A percentile compares a stretch with the other conserved stretches of the same genome.
Conservation (phyloP, 1,284 basidiomycete species). For the Ustilago crameri region DNA sequence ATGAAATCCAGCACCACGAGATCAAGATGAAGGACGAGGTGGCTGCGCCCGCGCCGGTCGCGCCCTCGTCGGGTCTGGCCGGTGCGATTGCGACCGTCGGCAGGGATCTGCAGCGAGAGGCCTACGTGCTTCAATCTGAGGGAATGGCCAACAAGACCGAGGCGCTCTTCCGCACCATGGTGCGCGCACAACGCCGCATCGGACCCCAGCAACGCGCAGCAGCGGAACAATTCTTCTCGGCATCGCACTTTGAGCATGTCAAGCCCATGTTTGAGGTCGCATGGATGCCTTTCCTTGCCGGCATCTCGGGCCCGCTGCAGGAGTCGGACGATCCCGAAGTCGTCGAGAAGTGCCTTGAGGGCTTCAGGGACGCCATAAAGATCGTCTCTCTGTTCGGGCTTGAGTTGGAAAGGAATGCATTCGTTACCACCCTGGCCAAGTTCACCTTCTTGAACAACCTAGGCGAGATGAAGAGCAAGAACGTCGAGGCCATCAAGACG, state of each 20-base stretch:
- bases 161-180: slow-evolving; percentile 68
- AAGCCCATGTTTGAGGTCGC: slow-evolving; percentile 68
- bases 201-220: slow-evolving; percentile 60
- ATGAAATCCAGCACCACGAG: slow-evolving; percentile 67
- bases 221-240: slow-evolving; percentile 67
- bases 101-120: slow-evolving; percentile 65
- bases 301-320: slow-evolving; percentile 66
- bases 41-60: slow-evolving; percentile 23
- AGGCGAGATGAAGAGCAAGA: slow-evolving; percentile 68
- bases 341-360: slow-evolving; percentile 62
- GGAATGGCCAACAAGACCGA: slow-evolving; percentile 68
- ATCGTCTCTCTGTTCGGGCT: slow-evolving; percentile 67
- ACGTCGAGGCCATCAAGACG: slow-evolving; percentile 67
- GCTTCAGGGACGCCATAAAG: slow-evolving; percentile 66
- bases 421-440: slow-evolving; percentile 68
- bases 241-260: slow-evolving; percentile 68
- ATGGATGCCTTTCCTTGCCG: slow-evolving; percentile 68
- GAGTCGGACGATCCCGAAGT: slow-evolving; percentile 64
- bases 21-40: slow-evolving; percentile 69
- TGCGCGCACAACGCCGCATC: slow-evolving; percentile 63
- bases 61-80: slow-evolving; percentile 55
- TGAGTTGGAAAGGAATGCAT: slow-evolving; percentile 67
- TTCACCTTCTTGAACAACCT: slow-evolving; percentile 68
- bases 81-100: slow-evolving; percentile 65
- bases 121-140: slow-evolving; percentile 66